Percentiles rank a stretch among this genome's conserved stretches.
Evolutionary conservation across 192 early-diverging fungal genomes (phyloP).

Genomic region (Coemansia sp.): DNA sequence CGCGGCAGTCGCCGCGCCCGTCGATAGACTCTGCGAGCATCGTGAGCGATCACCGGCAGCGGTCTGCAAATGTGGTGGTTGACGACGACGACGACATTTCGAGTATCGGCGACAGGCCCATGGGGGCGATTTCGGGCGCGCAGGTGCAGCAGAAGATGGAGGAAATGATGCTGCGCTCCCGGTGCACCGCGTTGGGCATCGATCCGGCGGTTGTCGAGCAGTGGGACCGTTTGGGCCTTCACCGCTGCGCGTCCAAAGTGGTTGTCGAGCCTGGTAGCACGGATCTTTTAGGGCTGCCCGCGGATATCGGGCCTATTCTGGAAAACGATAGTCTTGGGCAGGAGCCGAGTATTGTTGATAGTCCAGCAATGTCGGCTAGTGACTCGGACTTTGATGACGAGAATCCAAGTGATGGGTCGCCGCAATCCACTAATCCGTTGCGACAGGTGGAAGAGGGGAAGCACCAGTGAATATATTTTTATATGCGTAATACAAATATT

Average conservation of each 20-base stretch:
- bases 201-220: constrained; percentile 21
- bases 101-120: neutral
- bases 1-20: neutral
- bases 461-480: no score
- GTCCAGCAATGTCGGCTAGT: constrained; percentile 14
- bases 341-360: neutral
- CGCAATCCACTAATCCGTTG: neutral
- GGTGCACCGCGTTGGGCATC: constrained; percentile 28
- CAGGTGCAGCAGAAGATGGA: constrained; percentile 21
- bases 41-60: neutral
- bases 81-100: neutral
- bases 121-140: neutral
- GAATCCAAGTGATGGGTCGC: constrained; percentile 1
- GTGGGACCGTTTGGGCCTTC: constrained; percentile 37
- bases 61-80: neutral
- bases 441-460: neutral
- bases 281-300: neutral
- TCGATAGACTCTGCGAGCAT: constrained; percentile 2
- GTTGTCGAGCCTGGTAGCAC: neutral
- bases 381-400: constrained; percentile 18
- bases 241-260: constrained; percentile 3
- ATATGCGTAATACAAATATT: no score
- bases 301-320: neutral
- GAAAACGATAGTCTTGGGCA: neutral
- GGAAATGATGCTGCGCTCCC: constrained; percentile 21